Conservation (phyloP, 1,284 basidiomycete species). For the Trichosporon asahii region DNA sequence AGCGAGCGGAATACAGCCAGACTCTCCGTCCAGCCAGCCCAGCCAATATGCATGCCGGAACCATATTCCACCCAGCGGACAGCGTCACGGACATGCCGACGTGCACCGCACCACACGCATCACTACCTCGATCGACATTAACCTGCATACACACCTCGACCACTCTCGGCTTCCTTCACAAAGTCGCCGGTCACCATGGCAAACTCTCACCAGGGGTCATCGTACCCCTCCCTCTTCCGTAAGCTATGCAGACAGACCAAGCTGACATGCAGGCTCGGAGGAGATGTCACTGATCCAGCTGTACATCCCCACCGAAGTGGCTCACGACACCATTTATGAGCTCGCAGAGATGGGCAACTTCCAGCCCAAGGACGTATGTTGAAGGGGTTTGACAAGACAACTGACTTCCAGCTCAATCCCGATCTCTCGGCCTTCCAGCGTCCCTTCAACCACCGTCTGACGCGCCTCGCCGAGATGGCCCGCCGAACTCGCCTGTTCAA, state of each 20-base stretch:
- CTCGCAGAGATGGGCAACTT: slow-evolving; percentile 93
- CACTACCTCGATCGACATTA: background rate
- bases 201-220: slow-evolving; percentile 20
- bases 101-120: background rate
- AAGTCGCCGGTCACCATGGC: slow-evolving; percentile 24
- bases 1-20: background rate
- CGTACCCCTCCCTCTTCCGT: slow-evolving; percentile 80
- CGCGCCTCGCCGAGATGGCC: slow-evolving; percentile 92
- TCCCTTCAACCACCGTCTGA: slow-evolving; percentile 92
- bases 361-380: slow-evolving; percentile 91
- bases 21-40: background rate
- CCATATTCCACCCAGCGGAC: background rate
- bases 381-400: background rate
- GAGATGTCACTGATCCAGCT: slow-evolving; percentile 98
- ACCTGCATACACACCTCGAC: background rate
- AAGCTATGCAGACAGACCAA: slow-evolving; percentile 9
- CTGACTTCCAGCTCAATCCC: slow-evolving; percentile 72
- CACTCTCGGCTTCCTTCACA: background rate
- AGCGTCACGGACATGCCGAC: slow-evolving; percentile 7
- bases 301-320: slow-evolving; percentile 95
- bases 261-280: slow-evolving; percentile 67
- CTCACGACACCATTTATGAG: slow-evolving; percentile 92
- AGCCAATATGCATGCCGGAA: background rate
- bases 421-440: slow-evolving; percentile 96
- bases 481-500: slow-evolving; percentile 88